Base-by-base conservation (phyloP, 495 filamentous ascomycete genomes). In the Aspergillus heteromorphus region DNA sequence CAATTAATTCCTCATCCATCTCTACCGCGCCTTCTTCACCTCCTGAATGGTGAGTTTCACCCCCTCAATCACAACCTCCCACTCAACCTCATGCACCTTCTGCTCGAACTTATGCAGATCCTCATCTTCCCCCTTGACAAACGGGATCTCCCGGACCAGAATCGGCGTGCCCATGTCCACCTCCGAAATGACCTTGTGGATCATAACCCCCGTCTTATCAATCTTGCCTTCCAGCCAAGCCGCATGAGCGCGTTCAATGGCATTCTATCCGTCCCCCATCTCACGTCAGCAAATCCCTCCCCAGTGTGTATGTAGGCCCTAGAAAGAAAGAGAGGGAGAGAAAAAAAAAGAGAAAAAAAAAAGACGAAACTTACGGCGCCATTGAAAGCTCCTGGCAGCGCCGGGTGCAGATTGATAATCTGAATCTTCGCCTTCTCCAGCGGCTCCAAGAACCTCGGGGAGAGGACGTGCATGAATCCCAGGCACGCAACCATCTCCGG, bases 331-430 rank as follows among this genome's bases (percentile, higher is more conserved):
- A n/a, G n/a, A n/a, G n/a, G n/a, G n/a, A n/a, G 41, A 17, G 19
- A 29, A 45, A 20, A 38, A 36, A 49, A 25, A 5, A 36, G n/a
- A n/a, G n/a, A 47, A 17, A 19, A 29, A 45, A 20, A 38, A 36
- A 49, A 25, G 2, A 36, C 40, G 17, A 21, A 48, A 74, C 73
- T 61, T 66, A 77, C 75, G 41, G 86, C 82, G 6, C 90, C 90
- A 67, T 93, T 86, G 62, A 92, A 92, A 56, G 83, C 74, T 14
- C 85, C 85, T 19, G 84, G 86, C 45, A 92, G 67, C 0, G 89
- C 87, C 4, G 91, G 92, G 66, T 96, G 92, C 48, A 96, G 70
- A 65, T 97, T 97, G 63, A 96, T 91, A 42, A 95, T 84, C 34
- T 77, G 80, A 38, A 92, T 73, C 1, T 76, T 72, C 1, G 72